Evolutionary conservation across 2,329 filamentous ascomycete genomes (phyloP), one percentile per base, ranked within the genome.

Genomic region (Xylaria sp.): DNA sequence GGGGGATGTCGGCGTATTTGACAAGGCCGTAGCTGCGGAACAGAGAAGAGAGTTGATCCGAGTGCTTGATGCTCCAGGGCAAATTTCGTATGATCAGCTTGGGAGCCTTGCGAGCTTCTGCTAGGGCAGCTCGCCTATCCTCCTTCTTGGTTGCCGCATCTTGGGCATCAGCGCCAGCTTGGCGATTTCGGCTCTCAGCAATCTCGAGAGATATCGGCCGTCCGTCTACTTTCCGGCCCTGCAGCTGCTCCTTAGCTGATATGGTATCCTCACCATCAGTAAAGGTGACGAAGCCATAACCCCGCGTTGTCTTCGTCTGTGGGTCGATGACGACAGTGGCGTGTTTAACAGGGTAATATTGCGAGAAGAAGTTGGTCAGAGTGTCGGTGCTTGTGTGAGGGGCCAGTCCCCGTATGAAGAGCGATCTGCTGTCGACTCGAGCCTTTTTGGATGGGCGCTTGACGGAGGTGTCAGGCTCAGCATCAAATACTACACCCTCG

Each of bases 261-360:
- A 88, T 81, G 11, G 94, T 93, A 80, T 99, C 95, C 67, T 97
- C 93, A 29, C 90, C 86, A 74, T 99, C 95, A 70, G 93, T 92
- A 72, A 99, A 95, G 2, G 95, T 98, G 59, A 99, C 94, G 77
- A 99, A 99, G 54, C 95, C 95, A 76, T 93, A 99, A 17, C 95
- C 94, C 73, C 92, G 90, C 13, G 92, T 97, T 69, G 88, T 81
- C 73, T 97, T 97, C 1, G 93, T 96, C 67, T 88, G 83, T 15
- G 90, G 87, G 74, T 99, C 94, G 58, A 90, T 80, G 38, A 99
- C 93, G 4, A 96, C 93, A n/a, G 90, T 91, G 54, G 95, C 94
- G 77, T 98, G 94, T 77, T 97, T 98, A 74, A 99, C 87, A 7
- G 96, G 93, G 71, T 92, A 98, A 62, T 93, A 90, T 75, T 97